Evolutionary conservation across 129 eudicot genomes (phyloP).

Genomic region (Apium graveolens): DNA sequence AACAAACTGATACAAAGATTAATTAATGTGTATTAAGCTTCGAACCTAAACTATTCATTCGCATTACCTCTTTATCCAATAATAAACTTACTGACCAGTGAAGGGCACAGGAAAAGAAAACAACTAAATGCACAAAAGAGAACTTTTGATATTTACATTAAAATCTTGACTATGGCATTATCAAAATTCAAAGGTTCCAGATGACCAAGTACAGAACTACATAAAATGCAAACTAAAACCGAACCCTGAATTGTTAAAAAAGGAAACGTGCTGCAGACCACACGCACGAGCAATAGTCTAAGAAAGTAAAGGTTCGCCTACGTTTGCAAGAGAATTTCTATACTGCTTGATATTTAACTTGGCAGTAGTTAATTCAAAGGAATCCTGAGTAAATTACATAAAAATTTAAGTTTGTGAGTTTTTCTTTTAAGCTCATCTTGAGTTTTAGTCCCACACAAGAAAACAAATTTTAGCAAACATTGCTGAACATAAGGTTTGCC

Average conservation of each 20-base stretch:
- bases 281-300: neutral
- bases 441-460: neutral
- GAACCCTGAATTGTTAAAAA: neutral
- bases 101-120: too few species aligned
- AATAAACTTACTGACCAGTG: too few species aligned
- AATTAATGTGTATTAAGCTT: too few species aligned
- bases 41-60: too few species aligned
- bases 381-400: neutral
- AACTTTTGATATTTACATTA: too few species aligned
- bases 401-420: too few species aligned
- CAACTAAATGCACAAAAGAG: too few species aligned
- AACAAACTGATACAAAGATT: neutral
- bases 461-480: neutral
- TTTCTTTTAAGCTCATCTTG: neutral
- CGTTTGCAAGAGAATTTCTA: neutral
- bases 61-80: too few species aligned
- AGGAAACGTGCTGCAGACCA: neutral
- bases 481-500: neutral
- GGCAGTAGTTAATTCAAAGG: neutral
- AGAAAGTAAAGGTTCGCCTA: neutral
- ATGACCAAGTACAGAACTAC: neutral
- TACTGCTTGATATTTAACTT: neutral
- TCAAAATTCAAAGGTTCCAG: neutral
- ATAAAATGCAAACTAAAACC: neutral
- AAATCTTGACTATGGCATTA: too few species aligned